A percentile compares a stretch with the other conserved stretches of the same genome.
Conservation (phyloP, 805 yeast species). For the Wickerhamomyces pijperi region DNA sequence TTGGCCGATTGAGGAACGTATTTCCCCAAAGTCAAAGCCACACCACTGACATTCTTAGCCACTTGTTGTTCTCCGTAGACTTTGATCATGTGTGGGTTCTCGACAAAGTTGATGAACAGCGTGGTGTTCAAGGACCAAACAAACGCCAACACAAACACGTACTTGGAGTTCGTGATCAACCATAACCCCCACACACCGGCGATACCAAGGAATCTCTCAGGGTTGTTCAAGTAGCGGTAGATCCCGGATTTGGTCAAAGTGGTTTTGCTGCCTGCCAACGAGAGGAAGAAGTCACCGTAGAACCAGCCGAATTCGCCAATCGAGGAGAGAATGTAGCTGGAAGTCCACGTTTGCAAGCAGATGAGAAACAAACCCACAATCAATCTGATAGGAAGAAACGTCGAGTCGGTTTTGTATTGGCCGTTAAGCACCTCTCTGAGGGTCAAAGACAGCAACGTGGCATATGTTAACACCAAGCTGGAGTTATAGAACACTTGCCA, state of each 20-base stretch:
- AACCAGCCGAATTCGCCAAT: constrained; percentile 87
- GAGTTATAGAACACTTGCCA: constrained; percentile 60
- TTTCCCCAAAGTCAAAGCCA: constrained; percentile 24
- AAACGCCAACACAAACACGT: constrained; percentile 39
- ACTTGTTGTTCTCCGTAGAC: constrained; percentile 60
- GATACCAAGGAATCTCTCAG: constrained; percentile 69
- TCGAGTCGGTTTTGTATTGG: constrained; percentile 20
- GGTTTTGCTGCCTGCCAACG: constrained; percentile 25
- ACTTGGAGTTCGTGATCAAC: constrained; percentile 43
- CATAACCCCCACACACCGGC: constrained; percentile 72
- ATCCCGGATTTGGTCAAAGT: constrained; percentile 70
- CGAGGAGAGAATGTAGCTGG: constrained; percentile 53
- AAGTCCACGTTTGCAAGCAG: constrained; percentile 57
- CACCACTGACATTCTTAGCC: constrained; percentile 38
- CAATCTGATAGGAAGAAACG: constrained; percentile 36
- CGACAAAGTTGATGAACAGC: constrained; percentile 60
- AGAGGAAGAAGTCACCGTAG: constrained; percentile 74
- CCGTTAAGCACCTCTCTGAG: constrained; percentile 21
- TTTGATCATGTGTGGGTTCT: constrained; percentile 66
- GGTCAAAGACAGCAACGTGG: constrained; percentile 33
- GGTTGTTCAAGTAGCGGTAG: constrained; percentile 71
- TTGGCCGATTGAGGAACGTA: constrained; percentile 20
- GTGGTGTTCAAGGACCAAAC: constrained; percentile 61
- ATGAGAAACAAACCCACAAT: constrained; percentile 49
- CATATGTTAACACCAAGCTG: constrained; percentile 42